phyloP scores from a whole-genome alignment of 1,284 basidiomycete species.

The Exobasidium rhododendri region DNA sequence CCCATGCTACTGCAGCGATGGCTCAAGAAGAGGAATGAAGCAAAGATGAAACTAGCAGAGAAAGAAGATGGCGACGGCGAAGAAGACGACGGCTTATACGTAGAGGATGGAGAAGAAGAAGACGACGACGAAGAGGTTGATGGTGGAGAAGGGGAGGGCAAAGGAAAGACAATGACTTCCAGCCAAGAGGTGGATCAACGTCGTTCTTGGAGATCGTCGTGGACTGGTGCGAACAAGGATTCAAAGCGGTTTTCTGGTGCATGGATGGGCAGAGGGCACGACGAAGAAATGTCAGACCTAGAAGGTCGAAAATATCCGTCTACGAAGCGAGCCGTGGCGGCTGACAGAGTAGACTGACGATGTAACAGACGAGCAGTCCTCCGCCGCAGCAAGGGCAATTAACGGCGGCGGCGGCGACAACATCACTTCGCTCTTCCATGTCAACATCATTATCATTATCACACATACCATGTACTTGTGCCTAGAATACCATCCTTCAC shows the following conservation, averaged over 20 bases:
- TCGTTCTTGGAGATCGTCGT: too few relatives aligned
- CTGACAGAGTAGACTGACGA: too few relatives aligned
- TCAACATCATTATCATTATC: neutral
- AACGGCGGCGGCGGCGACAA: too few relatives aligned
- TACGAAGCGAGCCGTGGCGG: neutral
- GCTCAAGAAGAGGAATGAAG: neutral
- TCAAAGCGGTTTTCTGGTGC: too few relatives aligned
- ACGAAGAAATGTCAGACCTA: too few relatives aligned
- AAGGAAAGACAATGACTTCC: too few relatives aligned
- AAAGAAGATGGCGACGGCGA: neutral
- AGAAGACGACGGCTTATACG: conserved; percentile 1
- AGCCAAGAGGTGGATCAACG: too few relatives aligned
- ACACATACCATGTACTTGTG: conserved; percentile 3
- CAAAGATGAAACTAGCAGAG: neutral
- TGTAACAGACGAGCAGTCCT: too few relatives aligned
- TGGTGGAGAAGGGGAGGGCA: neutral
- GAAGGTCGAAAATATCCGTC: neutral
- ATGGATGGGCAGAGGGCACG: too few relatives aligned
- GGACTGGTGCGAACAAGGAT: too few relatives aligned
- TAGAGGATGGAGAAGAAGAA: conserved; percentile 4
- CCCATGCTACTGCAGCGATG: conserved; percentile 33
- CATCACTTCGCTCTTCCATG: too few relatives aligned
- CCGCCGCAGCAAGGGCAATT: too few relatives aligned
- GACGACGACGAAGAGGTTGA: conserved; percentile 8
- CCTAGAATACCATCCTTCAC: neutral